phyloP scores from a whole-genome alignment of 2,329 filamentous ascomycete species.

The Raffaelea deltoideospora region DNA sequence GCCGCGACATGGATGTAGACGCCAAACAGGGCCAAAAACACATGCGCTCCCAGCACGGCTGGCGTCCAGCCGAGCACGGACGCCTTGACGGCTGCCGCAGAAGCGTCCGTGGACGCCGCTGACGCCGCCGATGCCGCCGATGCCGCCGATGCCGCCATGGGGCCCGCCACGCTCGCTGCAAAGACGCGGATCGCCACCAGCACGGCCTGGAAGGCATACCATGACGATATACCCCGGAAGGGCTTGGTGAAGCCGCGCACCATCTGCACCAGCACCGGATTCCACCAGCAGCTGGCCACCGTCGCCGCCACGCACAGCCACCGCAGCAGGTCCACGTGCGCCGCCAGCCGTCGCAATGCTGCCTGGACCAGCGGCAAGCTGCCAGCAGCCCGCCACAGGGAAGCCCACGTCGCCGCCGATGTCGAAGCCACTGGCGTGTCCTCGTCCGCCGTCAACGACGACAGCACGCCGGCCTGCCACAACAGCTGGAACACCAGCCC shows the following conservation, averaged over 20 bases:
- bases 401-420: too few species aligned
- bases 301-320: constrained; percentile 6
- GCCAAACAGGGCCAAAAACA: constrained; percentile 36
- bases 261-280: constrained; percentile 47
- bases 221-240: constrained; percentile 44
- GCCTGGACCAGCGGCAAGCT: constrained; percentile 10
- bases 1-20: constrained; percentile 33
- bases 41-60: constrained; percentile 37
- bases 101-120: too few species aligned
- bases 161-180: constrained; percentile 18
- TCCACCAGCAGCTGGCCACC: constrained; percentile 45
- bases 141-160: constrained; percentile 14
- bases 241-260: constrained; percentile 44
- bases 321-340: constrained; percentile 10
- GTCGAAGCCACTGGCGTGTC: neutral
- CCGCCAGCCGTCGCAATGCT: constrained; percentile 24
- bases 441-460: neutral
- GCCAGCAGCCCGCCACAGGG: too few species aligned
- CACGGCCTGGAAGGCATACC: constrained; percentile 51
- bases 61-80: constrained; percentile 13
- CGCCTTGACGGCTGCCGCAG: neutral
- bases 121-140: constrained; percentile 13
- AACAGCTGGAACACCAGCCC: constrained; percentile 29
- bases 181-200: constrained; percentile 39
- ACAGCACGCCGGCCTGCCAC: constrained; percentile 26